These are phyloP conservation scores for Boletus sp. DNA, from an alignment of 1,284 basidiomycete genomes.

Conservation along the genomic window DNA sequence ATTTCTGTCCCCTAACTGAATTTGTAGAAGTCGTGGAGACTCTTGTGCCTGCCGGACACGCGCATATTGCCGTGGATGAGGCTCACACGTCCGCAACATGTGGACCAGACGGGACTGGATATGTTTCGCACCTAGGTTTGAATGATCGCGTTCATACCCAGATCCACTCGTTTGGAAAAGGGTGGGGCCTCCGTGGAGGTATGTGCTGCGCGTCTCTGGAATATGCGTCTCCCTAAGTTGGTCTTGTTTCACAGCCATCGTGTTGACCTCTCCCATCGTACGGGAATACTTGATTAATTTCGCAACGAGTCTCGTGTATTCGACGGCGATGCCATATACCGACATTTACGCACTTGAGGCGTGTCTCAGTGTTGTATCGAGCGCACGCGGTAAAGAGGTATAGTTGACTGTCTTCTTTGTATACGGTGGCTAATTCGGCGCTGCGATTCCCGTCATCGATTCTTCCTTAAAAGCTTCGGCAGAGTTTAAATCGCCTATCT, in stretches of 20 bases:
- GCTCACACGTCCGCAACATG: slow-evolving; percentile 49
- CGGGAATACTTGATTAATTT: slow-evolving; percentile 59
- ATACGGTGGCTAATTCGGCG: neutral
- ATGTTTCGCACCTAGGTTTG: slow-evolving; percentile 33
- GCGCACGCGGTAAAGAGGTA: slow-evolving; percentile 21
- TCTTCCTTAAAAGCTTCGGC: slow-evolving; percentile 16
- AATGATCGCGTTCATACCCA: slow-evolving; percentile 40
- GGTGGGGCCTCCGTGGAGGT: slow-evolving; percentile 72
- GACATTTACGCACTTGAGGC: slow-evolving; percentile 43
- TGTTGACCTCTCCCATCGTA: slow-evolving; percentile 45
- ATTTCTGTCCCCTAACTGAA: slow-evolving; percentile 47
- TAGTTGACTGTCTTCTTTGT: neutral
- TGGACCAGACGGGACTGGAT: slow-evolving; percentile 47
- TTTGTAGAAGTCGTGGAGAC: slow-evolving; percentile 38
- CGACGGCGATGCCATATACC: slow-evolving; percentile 45
- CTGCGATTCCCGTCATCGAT: neutral
- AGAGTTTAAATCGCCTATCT: slow-evolving; percentile 8
- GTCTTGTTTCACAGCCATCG: slow-evolving; percentile 38
- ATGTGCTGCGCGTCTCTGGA: slow-evolving; percentile 23
- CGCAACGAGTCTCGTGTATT: slow-evolving; percentile 55
- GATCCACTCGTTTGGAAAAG: slow-evolving; percentile 55
- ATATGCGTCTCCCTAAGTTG: neutral
- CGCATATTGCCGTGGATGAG: slow-evolving; percentile 48
- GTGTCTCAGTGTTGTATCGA: slow-evolving; percentile 16
- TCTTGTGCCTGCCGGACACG: slow-evolving; percentile 32